These are phyloP conservation scores for Sphaerosporella brunnea DNA, from an alignment of 495 filamentous ascomycete species.

Conservation along the genomic window DNA sequence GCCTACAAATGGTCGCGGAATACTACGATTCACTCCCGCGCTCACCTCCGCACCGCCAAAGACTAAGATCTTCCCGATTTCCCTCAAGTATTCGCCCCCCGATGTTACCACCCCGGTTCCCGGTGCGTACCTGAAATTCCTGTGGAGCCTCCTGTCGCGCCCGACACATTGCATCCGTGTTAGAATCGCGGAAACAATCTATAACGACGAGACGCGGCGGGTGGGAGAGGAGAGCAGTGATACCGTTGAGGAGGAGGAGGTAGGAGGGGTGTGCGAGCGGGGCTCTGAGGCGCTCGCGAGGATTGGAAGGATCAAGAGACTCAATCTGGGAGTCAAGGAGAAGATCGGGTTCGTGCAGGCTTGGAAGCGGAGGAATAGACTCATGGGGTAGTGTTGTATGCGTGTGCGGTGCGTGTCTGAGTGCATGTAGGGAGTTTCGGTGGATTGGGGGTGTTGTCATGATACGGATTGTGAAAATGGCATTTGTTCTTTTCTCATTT, in stretches of 20 bases:
- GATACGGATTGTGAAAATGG: too few species aligned
- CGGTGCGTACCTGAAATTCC: slow-evolving; percentile 43
- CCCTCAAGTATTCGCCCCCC: slow-evolving; percentile 64
- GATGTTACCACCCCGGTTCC: slow-evolving; percentile 88
- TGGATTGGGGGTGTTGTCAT: too few species aligned
- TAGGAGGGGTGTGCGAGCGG: slow-evolving; percentile 31
- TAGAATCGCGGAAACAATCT: slow-evolving; percentile 58
- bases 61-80: slow-evolving; percentile 71
- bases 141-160: slow-evolving; percentile 71
- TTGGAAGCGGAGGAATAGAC: slow-evolving; percentile 32
- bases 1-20: slow-evolving; percentile 84
- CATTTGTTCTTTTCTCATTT: too few species aligned
- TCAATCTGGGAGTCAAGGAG: slow-evolving; percentile 62
- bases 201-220: slow-evolving; percentile 29
- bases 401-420: too few species aligned
- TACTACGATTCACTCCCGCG: slow-evolving; percentile 60
- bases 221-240: slow-evolving; percentile 25
- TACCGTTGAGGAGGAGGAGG: slow-evolving; percentile 19
- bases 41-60: slow-evolving; percentile 45
- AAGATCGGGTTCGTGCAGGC: slow-evolving; percentile 64
- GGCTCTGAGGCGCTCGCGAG: slow-evolving; percentile 77
- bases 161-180: slow-evolving; percentile 82
- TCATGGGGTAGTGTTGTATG: background rate
- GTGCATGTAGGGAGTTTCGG: too few species aligned
- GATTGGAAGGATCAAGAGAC: slow-evolving; percentile 75